Percentiles rank a stretch among this genome's conserved stretches.
Evolutionary conservation across 2,329 filamentous ascomycete species (phyloP).

Genomic region (Biscogniauxia mediterranea): DNA sequence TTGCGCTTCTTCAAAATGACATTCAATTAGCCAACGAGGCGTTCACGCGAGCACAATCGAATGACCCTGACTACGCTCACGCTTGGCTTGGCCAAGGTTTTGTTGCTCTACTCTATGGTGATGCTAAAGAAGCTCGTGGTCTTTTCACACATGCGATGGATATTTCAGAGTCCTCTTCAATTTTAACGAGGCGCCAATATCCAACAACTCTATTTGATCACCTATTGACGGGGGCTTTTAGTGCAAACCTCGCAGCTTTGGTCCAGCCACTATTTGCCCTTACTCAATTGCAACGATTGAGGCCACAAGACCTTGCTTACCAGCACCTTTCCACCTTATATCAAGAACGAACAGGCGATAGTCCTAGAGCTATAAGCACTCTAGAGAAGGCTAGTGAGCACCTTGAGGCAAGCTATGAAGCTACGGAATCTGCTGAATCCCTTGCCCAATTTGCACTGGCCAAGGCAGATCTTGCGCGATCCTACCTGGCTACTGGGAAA

Average conservation of each 20-base stretch:
- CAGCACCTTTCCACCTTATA: constrained; percentile 78
- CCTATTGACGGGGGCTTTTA: constrained; percentile 58
- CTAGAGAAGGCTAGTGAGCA: constrained; percentile 65
- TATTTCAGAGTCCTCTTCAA: constrained; percentile 75
- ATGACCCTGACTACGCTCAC: constrained; percentile 88
- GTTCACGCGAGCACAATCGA: constrained; percentile 88
- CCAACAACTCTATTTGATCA: constrained; percentile 80
- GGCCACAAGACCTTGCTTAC: constrained; percentile 68
- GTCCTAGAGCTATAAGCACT: constrained; percentile 58
- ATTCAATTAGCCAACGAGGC: constrained; percentile 82
- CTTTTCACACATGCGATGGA: constrained; percentile 95
- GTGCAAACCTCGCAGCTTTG: constrained; percentile 57
- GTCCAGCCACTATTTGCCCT: constrained; percentile 88
- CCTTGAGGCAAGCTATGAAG: constrained; percentile 81
- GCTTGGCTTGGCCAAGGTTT: constrained; percentile 94
- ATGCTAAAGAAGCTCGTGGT: constrained; percentile 72
- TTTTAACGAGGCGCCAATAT: constrained; percentile 75
- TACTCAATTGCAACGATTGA: constrained; percentile 72
- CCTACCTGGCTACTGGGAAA: constrained; percentile 66
- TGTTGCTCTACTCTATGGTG: constrained; percentile 73
- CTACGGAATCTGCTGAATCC: constrained; percentile 71
- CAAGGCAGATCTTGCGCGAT: constrained; percentile 84
- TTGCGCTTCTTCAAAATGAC: constrained; percentile 85
- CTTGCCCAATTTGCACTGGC: constrained; percentile 77
- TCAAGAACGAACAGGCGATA: constrained; percentile 75